Percentiles rank a stretch among this genome's conserved stretches.
Conservation (phyloP, 371 early-diverging fungal species). For the Lichtheimia ramosa region DNA sequence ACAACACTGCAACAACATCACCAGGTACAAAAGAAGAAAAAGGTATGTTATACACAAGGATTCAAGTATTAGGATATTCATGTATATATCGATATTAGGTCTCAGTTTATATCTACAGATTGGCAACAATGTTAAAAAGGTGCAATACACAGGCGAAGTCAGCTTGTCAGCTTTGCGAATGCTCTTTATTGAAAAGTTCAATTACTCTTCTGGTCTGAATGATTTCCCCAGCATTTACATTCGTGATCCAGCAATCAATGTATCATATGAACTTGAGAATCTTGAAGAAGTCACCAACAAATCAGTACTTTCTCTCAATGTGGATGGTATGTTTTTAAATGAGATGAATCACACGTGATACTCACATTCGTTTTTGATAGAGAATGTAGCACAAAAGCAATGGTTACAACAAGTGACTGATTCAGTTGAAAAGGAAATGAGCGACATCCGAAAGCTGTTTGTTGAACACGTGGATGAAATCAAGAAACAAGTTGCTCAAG, state of each 20-base stretch:
- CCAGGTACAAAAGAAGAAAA: background rate
- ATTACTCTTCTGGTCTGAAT: slow-evolving; percentile 59
- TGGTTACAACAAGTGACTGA: slow-evolving; percentile 28
- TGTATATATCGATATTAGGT: slow-evolving; percentile 11
- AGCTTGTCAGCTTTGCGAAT: slow-evolving; percentile 62
- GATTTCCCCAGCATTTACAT: slow-evolving; percentile 73
- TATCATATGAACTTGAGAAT: slow-evolving; percentile 73
- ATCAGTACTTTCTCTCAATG: slow-evolving; percentile 63
- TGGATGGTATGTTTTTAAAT: slow-evolving; percentile 50
- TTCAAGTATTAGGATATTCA: background rate
- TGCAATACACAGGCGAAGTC: slow-evolving; percentile 55
- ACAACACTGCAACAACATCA: background rate
- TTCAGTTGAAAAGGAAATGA: slow-evolving; percentile 34
- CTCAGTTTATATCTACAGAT: slow-evolving; percentile 55
- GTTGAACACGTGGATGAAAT: slow-evolving; percentile 32
- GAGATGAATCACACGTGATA: no score
- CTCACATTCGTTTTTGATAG: background rate
- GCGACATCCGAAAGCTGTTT: slow-evolving; percentile 29
- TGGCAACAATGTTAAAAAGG: slow-evolving; percentile 62
- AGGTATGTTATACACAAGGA: background rate
- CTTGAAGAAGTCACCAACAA: slow-evolving; percentile 60
- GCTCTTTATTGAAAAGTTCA: slow-evolving; percentile 68
- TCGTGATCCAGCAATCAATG: slow-evolving; percentile 54
- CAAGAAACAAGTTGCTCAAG: slow-evolving; percentile 25
- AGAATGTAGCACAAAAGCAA: slow-evolving; percentile 30